phyloP scores from a whole-genome alignment of 495 filamentous ascomycete genomes.

The Penicillium angulare region DNA sequence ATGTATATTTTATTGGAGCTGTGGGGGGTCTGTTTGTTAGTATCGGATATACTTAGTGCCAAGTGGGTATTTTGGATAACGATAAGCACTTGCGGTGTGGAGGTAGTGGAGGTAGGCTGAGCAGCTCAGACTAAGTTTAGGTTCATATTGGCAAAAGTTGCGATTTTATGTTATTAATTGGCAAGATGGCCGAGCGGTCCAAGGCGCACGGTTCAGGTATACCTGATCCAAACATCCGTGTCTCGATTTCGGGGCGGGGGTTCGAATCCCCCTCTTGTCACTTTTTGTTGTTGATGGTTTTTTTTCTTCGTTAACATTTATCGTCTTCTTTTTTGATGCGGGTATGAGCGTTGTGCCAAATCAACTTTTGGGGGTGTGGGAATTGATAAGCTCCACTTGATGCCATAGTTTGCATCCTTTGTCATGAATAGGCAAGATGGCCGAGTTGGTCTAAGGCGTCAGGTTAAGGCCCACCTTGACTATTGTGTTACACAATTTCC shows the following conservation, averaged over 20 bases:
- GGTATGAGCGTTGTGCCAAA: too few relatives aligned
- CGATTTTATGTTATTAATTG: background rate
- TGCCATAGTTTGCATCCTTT: background rate
- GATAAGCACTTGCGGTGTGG: too few relatives aligned
- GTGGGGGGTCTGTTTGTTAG: too few relatives aligned
- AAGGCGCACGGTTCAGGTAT: slow-evolving; percentile 36
- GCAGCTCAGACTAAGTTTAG: too few relatives aligned
- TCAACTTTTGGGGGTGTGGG: too few relatives aligned
- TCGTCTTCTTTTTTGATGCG: background rate
- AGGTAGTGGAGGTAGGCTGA: too few relatives aligned
- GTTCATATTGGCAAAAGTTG: background rate
- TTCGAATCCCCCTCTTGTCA: slow-evolving; percentile 43
- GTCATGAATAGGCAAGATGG: slow-evolving; percentile 27
- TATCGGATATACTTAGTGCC: too few relatives aligned
- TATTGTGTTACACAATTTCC: slow-evolving; percentile 4
- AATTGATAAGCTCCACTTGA: background rate
- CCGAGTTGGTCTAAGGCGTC: slow-evolving; percentile 40
- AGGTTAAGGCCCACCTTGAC: slow-evolving; percentile 36
- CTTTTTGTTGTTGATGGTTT: slow-evolving; percentile 8
- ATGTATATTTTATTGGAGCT: too few relatives aligned
- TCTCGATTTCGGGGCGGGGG: slow-evolving; percentile 32
- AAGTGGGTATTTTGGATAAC: too few relatives aligned
- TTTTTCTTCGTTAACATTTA: background rate
- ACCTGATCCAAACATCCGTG: slow-evolving; percentile 29
- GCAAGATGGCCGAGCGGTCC: slow-evolving; percentile 41